A percentile compares a stretch with the other conserved stretches of the same genome.
These are phyloP conservation scores for Sporothrix brasiliensis DNA, from an alignment of 2,329 filamentous ascomycete genomes.

Conservation along the genomic window DNA sequence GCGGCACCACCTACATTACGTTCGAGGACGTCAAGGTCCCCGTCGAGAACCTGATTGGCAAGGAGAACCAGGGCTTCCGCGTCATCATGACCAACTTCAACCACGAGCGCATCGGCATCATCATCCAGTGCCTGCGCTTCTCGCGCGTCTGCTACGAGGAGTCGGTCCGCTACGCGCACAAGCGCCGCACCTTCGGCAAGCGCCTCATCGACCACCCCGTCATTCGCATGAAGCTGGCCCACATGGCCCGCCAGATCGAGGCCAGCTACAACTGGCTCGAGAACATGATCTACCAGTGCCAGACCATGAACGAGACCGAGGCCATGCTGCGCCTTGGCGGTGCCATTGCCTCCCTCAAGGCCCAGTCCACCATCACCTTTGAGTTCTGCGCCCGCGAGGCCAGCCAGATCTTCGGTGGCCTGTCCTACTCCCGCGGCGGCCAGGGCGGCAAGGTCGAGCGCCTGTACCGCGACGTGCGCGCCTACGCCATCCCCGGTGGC, in stretches of 20 bases:
- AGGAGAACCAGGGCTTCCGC: slow-evolving; percentile 98
- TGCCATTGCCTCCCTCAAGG: slow-evolving; percentile 90
- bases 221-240: slow-evolving; percentile 94
- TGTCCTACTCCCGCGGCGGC: slow-evolving; percentile 89
- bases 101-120: slow-evolving; percentile 97
- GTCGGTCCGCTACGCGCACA: slow-evolving; percentile 93
- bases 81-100: slow-evolving; percentile 99
- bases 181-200: slow-evolving; percentile 95
- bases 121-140: slow-evolving; percentile 96
- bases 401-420: slow-evolving; percentile 93
- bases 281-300: slow-evolving; percentile 89
- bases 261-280: slow-evolving; percentile 97
- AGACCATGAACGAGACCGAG: slow-evolving; percentile 90
- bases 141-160: slow-evolving; percentile 96
- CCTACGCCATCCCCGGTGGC: slow-evolving; percentile 94
- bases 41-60: slow-evolving; percentile 97
- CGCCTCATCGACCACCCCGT: slow-evolving; percentile 95
- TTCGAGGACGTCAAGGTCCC: slow-evolving; percentile 99
- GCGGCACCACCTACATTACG: slow-evolving; percentile 94
- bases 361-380: slow-evolving; percentile 89
- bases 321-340: slow-evolving; percentile 95
- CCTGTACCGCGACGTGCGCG: slow-evolving; percentile 90
- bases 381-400: slow-evolving; percentile 98
- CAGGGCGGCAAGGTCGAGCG: slow-evolving; percentile 96
- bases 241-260: slow-evolving; percentile 98